Evolutionary conservation across 805 yeast genomes (phyloP).

Genomic region (Groenewaldozyma salmanticensis): DNA sequence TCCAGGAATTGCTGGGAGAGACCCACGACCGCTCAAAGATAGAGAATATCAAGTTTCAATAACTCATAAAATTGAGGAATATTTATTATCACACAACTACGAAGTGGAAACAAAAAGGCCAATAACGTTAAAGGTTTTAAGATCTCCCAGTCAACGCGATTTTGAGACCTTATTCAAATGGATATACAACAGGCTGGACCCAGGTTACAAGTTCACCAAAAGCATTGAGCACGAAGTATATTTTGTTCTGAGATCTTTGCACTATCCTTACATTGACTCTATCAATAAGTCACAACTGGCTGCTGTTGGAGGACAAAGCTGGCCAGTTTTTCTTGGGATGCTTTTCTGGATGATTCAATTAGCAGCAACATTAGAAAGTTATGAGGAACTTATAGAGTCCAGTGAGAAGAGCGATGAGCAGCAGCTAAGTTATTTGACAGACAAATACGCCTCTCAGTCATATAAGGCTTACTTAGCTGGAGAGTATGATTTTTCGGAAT

Average conservation of each 20-base stretch:
- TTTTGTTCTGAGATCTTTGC: constrained; percentile 49
- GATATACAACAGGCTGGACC: constrained; percentile 68
- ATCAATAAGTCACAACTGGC: constrained; percentile 78
- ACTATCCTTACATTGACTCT: constrained; percentile 72
- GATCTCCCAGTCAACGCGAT: constrained; percentile 79
- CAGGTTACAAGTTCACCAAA: constrained; percentile 59
- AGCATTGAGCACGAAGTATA: constrained; percentile 71
- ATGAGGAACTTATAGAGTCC: constrained; percentile 30
- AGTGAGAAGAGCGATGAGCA: constrained; percentile 32
- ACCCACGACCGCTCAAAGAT: constrained; percentile 74
- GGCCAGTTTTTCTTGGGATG: constrained; percentile 79
- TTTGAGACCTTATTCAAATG: constrained; percentile 72
- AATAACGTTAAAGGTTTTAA: constrained; percentile 52
- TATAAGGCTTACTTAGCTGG: constrained; percentile 58
- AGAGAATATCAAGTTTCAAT: constrained; percentile 53
- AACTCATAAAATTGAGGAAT: constrained; percentile 60
- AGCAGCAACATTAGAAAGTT: constrained; percentile 35
- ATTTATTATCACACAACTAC: constrained; percentile 51
- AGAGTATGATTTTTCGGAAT: constrained; percentile 51
- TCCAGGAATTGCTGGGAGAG: constrained; percentile 25
- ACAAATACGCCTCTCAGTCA: constrained; percentile 52
- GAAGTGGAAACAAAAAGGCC: constrained; percentile 69
- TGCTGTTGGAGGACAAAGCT: constrained; percentile 79
- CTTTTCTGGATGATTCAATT: constrained; percentile 70
- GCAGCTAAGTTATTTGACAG: constrained; percentile 41